phyloP scores from a whole-genome alignment of 371 early-diverging fungal genomes.

The Actinomortierella ambigua region DNA sequence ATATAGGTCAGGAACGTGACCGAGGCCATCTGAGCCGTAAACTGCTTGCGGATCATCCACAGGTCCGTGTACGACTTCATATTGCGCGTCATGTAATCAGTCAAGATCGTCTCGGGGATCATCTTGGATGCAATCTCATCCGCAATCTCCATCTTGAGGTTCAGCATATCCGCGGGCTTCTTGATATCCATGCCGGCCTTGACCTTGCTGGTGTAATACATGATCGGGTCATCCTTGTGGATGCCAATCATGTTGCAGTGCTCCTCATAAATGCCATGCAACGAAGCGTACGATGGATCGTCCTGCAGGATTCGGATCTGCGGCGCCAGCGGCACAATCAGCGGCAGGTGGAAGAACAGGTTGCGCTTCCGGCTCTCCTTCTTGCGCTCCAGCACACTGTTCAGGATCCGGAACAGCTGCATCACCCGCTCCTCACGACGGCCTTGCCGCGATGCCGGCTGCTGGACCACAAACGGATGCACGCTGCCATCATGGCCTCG shows the following conservation, averaged over 20 bases:
- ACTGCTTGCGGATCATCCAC: constrained; percentile 93
- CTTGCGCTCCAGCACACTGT: constrained; percentile 78
- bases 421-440: constrained; percentile 93
- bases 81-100: constrained; percentile 69
- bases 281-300: constrained; percentile 83
- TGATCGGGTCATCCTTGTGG: constrained; percentile 82
- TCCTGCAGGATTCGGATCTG: constrained; percentile 93
- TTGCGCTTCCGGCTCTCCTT: constrained; percentile 82
- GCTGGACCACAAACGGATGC: constrained; percentile 91
- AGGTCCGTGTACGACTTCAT: constrained; percentile 84
- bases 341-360: constrained; percentile 89
- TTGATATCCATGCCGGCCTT: constrained; percentile 53
- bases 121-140: constrained; percentile 77
- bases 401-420: constrained; percentile 91
- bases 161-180: constrained; percentile 63
- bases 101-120: constrained; percentile 84
- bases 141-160: constrained; percentile 81
- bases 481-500: constrained; percentile 91
- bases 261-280: constrained; percentile 89
- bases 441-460: constrained; percentile 84
- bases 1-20: constrained; percentile 90
- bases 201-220: constrained; percentile 72
- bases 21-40: constrained; percentile 88
- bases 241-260: constrained; percentile 72
- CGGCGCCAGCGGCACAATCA: constrained; percentile 90